Conservation (phyloP, 2,329 filamentous ascomycete species). For the Cladosporium cucumerinum region DNA sequence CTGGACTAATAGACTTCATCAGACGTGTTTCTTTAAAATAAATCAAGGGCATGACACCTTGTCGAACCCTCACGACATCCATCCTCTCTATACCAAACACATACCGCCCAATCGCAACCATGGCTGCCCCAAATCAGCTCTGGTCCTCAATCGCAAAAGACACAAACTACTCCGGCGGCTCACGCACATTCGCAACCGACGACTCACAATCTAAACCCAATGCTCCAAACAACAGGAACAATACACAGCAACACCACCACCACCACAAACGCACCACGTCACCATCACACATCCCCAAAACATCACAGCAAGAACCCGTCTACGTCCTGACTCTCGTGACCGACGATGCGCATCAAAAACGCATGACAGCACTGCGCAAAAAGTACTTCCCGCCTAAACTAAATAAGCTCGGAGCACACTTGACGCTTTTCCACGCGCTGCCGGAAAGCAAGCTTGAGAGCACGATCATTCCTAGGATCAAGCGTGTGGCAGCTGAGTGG, state of each 20-base stretch:
- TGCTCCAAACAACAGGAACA: neutral
- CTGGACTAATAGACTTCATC: neutral
- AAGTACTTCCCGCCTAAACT: conserved; percentile 42
- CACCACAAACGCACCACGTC: conserved; percentile 22
- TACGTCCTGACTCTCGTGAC: conserved; percentile 45
- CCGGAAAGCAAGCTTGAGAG: conserved; percentile 39
- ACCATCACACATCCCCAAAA: conserved; percentile 32
- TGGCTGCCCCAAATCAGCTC: neutral
- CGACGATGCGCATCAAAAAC: conserved; percentile 37
- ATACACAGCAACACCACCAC: neutral
- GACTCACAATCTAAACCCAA: neutral
- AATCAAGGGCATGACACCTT: neutral
- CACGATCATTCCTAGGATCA: conserved; percentile 35
- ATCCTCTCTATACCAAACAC: neutral
- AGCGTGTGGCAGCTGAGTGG: conserved; percentile 30
- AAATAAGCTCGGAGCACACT: conserved; percentile 43
- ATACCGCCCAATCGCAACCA: neutral
- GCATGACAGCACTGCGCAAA: conserved; percentile 40
- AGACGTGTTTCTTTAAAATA: neutral
- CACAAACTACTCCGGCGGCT: conserved; percentile 1
- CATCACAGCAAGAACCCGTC: conserved; percentile 36
- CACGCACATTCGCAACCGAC: conserved; percentile 7
- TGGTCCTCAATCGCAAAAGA: conserved; percentile 15
- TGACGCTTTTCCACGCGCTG: conserved; percentile 47
- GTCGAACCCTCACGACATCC: neutral